Evolutionary conservation across 2,329 filamentous ascomycete species (phyloP), one percentile per base, ranked within the genome.

Genomic region (Diaporthe amygdali): DNA sequence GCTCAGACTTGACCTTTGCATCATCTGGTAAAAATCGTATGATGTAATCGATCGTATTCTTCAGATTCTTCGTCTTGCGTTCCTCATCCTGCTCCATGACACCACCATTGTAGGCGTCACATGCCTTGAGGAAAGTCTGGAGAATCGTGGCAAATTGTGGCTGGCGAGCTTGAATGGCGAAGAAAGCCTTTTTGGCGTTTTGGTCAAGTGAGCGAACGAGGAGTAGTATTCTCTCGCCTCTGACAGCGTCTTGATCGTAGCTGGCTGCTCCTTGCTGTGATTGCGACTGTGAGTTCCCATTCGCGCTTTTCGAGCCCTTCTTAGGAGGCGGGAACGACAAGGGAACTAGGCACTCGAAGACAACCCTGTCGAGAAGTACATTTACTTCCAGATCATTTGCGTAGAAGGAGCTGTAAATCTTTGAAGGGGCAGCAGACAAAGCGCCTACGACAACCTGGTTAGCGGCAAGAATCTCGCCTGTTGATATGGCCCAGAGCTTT

Each of bases 401-500:
- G 80, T 97, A 99, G 77, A 93, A 95, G 0, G 93, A 92, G 78
- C 95, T 94, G 73, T 98, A 90, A 54, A 99, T 94, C 73, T 91
- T 92, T 1, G 93, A 93, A 2, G 96, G 96, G 47, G 97, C 94
- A 30, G 92, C 92, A 8, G 92, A 92, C 15, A 99, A 85, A n/a
- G 96, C 88, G 12, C 90, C 85, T 15, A 88, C 89, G 25, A 97
- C 92, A 22, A 88, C 85, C 75, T 97, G 94, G 76, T 96, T 93
- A 17, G 94, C 94, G 66, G 92, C 90, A 30, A 94, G 91, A 76
- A 99, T 93, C 76, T 97, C 95, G 22, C 94, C 94, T 22, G 92
- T 90, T 15, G 94, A 96, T 22, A 97, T 95, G n/a, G 94, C 95
- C 96, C 96, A 99, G 34, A 98, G 91, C 73, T 92, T 94, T 14